These are phyloP conservation scores for Boletellus ananiceps DNA, from an alignment of 768 basidiomycete species.

Conservation along the genomic window DNA sequence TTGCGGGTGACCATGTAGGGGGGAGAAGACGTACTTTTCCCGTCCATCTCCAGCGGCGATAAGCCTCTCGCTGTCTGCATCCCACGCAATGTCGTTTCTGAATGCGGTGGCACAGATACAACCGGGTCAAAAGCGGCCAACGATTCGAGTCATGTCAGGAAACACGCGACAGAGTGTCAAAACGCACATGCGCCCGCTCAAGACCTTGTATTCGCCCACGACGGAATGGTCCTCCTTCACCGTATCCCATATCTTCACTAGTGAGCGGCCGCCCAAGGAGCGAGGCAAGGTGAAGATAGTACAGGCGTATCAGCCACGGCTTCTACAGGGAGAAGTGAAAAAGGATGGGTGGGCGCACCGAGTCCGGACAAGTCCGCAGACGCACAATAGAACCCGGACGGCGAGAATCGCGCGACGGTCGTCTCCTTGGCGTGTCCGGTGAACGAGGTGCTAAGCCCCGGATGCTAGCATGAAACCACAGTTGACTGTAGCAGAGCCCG, in stretches of 20 bases:
- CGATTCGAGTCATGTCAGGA: not conserved
- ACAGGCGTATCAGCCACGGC: not conserved
- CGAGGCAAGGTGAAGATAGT: not conserved
- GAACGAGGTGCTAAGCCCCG: conserved; percentile 59
- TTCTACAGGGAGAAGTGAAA: not conserved
- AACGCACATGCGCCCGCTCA: conserved; percentile 66
- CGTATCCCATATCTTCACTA: conserved; percentile 91
- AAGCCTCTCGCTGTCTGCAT: conserved; percentile 93
- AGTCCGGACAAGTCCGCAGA: conserved; percentile 81
- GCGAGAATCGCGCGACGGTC: conserved; percentile 87
- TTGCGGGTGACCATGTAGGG: too few relatives aligned
- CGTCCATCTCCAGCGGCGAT: conserved; percentile 90
- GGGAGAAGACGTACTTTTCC: conserved; percentile 55
- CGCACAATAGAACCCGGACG: conserved; percentile 93
- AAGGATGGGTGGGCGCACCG: conserved; percentile 41
- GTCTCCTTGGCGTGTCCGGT: conserved; percentile 78
- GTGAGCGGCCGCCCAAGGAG: not conserved
- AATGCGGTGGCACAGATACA: not conserved
- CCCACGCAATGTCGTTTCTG: conserved; percentile 95
- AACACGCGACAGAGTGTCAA: not conserved
- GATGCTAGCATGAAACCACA: conserved; percentile 45
- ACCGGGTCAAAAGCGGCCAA: not conserved
- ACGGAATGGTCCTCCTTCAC: conserved; percentile 79
- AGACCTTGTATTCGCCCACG: conserved; percentile 75
- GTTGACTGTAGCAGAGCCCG: not conserved